Conservation (phyloP, 306 rosid genomes). For the Aeschynomene evenia region DNA sequence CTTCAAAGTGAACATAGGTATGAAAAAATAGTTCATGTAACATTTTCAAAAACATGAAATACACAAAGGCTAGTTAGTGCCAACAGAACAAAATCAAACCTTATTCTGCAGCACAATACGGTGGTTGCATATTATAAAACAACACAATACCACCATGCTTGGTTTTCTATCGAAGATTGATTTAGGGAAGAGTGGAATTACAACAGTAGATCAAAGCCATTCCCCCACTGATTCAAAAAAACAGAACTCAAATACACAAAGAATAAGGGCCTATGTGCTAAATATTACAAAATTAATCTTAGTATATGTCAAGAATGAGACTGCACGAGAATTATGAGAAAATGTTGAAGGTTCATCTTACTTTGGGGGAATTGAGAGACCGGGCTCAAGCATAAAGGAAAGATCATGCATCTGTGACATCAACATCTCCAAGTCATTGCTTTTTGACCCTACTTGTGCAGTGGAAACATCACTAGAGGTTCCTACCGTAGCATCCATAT, state of each 20-base stretch:
- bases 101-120: not conserved
- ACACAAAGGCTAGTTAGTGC: too few species aligned
- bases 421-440: slow-evolving; percentile 51
- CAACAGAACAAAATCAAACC: not conserved
- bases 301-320: slow-evolving; percentile 19
- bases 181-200: not conserved
- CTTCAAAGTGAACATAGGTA: not conserved
- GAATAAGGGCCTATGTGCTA: slow-evolving; percentile 17
- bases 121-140: slow-evolving; percentile 4
- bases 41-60: too few species aligned
- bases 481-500: slow-evolving; percentile 34
- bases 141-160: slow-evolving; percentile 7
- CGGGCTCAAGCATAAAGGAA: slow-evolving; percentile 81
- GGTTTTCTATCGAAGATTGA: slow-evolving; percentile 12
- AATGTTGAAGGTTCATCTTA: slow-evolving; percentile 35
- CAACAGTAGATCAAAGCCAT: not conserved
- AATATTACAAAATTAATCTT: slow-evolving; percentile 30
- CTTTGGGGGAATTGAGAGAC: slow-evolving; percentile 66
- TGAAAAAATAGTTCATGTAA: too few species aligned
- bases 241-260: slow-evolving; percentile 10
- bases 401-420: slow-evolving; percentile 87
- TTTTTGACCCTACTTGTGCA: slow-evolving; percentile 42
- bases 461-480: slow-evolving; percentile 35
- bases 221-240: not conserved
- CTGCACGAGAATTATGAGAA: slow-evolving; percentile 23